phyloP scores from a whole-genome alignment of 192 early-diverging fungal genomes.

The Coemansia sp. region DNA sequence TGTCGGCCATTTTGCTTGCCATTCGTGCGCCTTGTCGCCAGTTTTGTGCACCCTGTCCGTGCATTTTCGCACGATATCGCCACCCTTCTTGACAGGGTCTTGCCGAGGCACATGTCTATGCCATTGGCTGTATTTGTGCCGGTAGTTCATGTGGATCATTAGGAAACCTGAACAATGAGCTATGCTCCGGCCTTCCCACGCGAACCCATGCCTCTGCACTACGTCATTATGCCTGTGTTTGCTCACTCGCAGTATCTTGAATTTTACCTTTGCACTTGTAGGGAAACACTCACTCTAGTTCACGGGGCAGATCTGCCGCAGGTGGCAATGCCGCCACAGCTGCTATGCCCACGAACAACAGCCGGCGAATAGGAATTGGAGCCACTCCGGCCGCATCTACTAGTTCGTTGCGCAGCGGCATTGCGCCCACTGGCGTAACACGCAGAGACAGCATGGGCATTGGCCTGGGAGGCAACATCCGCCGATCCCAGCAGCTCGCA shows the following conservation, averaged over 20 bases:
- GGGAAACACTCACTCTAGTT: conserved; percentile 42
- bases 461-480: conserved; percentile 18
- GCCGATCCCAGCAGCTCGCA: conserved; percentile 28
- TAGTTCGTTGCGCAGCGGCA: conserved; percentile 7
- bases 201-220: neutral
- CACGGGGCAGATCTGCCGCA: conserved; percentile 13
- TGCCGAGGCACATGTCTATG: neutral
- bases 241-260: neutral
- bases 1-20: neutral
- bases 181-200: neutral
- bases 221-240: neutral
- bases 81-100: neutral
- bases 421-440: neutral
- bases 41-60: neutral
- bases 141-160: neutral
- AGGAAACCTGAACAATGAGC: neutral
- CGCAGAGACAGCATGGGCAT: conserved; percentile 28
- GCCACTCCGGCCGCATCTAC: neutral
- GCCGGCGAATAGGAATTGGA: neutral
- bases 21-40: neutral
- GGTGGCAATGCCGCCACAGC: conserved; percentile 1
- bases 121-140: conserved; percentile 6
- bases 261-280: conserved; percentile 9
- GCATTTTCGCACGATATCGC: conserved; percentile 5
- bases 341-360: neutral